Base-by-base conservation (phyloP, 768 basidiomycete genomes). In the Russula griseocarnosa region DNA sequence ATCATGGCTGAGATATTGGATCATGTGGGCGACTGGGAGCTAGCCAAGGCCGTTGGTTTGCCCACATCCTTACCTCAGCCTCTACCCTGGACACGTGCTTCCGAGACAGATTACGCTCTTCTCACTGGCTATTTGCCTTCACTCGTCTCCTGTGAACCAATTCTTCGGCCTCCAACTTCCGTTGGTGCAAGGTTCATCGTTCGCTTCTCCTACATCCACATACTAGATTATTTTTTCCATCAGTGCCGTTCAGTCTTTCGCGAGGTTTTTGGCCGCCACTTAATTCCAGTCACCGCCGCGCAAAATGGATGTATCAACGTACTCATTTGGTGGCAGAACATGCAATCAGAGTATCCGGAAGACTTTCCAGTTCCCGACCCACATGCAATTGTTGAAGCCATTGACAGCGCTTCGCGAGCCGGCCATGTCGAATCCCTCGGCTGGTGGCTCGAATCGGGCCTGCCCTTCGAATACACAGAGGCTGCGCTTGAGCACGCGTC, bases 11-110 rank as follows among this genome's bases (percentile, higher is more conserved):
- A 87, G 55, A 90, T 92, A 64, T 74, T 92, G 74, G 88, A 92
- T 62, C 83, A 87, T 67, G 73, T 91, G 10, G 89, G 87, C 16
- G 87, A 92, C 72, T 95, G 92, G 90, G 88, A 93, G 69, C 84
- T 95, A 10, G 79, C 86, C 14, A 86, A 84, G 64, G 86, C 92
- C 16, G 83, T 94, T 40, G 84, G 86, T 22, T 77, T 93, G 1
- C 88, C 86, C 13, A 90, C 90, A 6, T 83, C 83, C 10, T 73
- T 94, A 0, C 74, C 82, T 5, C 80, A 78, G 30, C 90, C 91
- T 11, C 74, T 77, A 6, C 85, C 86, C 26, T 95, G 93, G 93
- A 76, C 76, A 54, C 82, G 82, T 47, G 88, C 92, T 8, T 83
- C 86, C 22, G 70, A 75, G 30, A 85, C 83, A 7, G 92, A 95